Base-by-base conservation (phyloP, 2,329 filamentous ascomycete genomes). In the Arachnomyces sp. region DNA sequence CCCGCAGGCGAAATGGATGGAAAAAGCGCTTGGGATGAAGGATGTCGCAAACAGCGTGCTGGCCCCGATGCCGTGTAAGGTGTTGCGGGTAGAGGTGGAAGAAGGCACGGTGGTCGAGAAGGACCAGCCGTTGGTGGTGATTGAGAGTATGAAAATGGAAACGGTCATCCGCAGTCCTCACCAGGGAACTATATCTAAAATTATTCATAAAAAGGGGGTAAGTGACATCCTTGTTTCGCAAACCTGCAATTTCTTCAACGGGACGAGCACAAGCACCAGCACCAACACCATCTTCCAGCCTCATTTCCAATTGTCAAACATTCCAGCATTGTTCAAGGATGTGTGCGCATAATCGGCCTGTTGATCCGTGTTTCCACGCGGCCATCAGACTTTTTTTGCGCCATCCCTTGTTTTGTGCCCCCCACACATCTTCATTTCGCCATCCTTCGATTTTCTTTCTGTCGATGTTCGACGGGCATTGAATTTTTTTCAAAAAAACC, bases 21-120 rank as follows among this genome's bases (percentile, higher is more conserved):
- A 88, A 52, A 90, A 93, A 64, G 88, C 87, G 0, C 71, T 95
- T 6, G 89, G 90, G 0, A 68, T 85, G 46, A 89, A 86, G 60
- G 86, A 94, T 55, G 75, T 76, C 0, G 73, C 80, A 5, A 89
- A 90, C 44, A 92, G 84, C 39, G 87, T 96, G 1, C 73, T 86
- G 16, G 87, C 92, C 15, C 92, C 92, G 0, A 98, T 98, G 92
- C 92, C 92, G 2, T 96, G 92, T 67, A 96, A 96, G 68, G 83
- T 98, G 17, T 67, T 98, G 46, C 80, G 86, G 49, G 92, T 95
- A 35, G 86, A 95, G 62, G 87, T 95, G 0, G 67, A 74, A 18
- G 87, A 87, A 52, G 92, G 92, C 0, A 79, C 94, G 48, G 66
- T 65, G 34, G 92, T 98, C 12, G 80, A 80, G 58, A 93, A 90